Evolutionary conservation across 805 yeast species (phyloP).

Genomic region (Metschnikowia anglica): DNA sequence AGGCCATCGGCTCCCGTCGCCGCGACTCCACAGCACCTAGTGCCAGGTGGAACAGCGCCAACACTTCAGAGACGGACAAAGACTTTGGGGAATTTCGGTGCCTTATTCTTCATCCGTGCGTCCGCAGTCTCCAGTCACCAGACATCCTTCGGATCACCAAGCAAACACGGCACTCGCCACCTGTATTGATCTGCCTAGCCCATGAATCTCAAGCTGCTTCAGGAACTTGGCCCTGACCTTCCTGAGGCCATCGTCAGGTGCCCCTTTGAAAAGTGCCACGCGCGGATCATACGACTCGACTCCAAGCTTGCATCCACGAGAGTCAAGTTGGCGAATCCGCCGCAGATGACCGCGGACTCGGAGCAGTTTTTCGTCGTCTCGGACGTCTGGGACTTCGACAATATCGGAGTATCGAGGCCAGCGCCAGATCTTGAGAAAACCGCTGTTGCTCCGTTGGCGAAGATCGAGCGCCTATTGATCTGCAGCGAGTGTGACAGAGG

Average conservation of each 20-base stretch:
- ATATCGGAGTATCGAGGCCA: slow-evolving; percentile 67
- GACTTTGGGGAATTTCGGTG: too few relatives aligned
- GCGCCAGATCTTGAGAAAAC: slow-evolving; percentile 26
- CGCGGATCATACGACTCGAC: slow-evolving; percentile 26
- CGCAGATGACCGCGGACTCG: slow-evolving; percentile 27
- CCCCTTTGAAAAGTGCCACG: slow-evolving; percentile 27
- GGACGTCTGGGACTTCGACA: slow-evolving; percentile 79
- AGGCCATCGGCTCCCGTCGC: too few relatives aligned
- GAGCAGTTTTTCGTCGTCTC: slow-evolving; percentile 41
- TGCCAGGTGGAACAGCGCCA: too few relatives aligned
- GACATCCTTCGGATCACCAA: too few relatives aligned
- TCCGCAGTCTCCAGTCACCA: too few relatives aligned
- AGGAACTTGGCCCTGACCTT: slow-evolving; percentile 7
- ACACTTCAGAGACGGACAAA: too few relatives aligned
- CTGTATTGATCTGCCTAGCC: too few relatives aligned
- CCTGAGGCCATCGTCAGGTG: slow-evolving; percentile 22
- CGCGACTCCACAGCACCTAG: too few relatives aligned
- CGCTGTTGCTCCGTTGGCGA: slow-evolving; percentile 21
- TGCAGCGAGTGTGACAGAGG: slow-evolving; percentile 82
- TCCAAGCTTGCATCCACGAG: slow-evolving; percentile 10
- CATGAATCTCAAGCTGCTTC: slow-evolving; percentile 8
- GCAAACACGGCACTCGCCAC: too few relatives aligned
- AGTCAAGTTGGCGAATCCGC: slow-evolving; percentile 25
- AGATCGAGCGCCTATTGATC: slow-evolving; percentile 53
- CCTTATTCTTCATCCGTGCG: too few relatives aligned